phyloP scores from a whole-genome alignment of 2,329 filamentous ascomycete genomes.

The Arachnopeziza araneosa region DNA sequence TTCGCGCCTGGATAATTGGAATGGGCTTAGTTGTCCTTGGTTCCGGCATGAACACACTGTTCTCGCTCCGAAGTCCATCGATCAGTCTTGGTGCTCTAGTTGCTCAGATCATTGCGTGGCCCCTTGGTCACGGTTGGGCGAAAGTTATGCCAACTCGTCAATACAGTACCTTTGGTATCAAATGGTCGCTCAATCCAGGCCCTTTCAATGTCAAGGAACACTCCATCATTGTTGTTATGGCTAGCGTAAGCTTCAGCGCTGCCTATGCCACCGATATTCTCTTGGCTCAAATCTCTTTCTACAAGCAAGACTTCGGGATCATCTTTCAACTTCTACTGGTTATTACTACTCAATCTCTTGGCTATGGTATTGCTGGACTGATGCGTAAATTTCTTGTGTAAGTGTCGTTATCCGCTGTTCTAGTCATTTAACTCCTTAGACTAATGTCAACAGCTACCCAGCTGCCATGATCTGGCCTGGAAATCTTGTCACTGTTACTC shows the following conservation, averaged over 20 bases:
- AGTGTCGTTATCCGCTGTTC: constrained; percentile 31
- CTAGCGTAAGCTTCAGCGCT: constrained; percentile 32
- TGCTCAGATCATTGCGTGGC: constrained; percentile 26
- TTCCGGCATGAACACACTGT: constrained; percentile 25
- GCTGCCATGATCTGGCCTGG: constrained; percentile 63
- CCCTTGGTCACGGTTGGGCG: constrained; percentile 50
- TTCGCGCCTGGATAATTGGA: constrained; percentile 60
- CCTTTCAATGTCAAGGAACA: constrained; percentile 70
- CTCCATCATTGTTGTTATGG: constrained; percentile 59
- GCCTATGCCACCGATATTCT: constrained; percentile 68
- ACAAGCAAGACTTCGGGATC: constrained; percentile 62
- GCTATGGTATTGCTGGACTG: constrained; percentile 58
- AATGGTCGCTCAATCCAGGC: constrained; percentile 57
- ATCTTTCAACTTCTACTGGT: constrained; percentile 54
- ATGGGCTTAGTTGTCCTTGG: constrained; percentile 28
- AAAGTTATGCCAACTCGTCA: constrained; percentile 23
- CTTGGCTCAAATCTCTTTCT: constrained; percentile 64
- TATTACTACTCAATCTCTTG: constrained; percentile 57
- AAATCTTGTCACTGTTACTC: constrained; percentile 47
- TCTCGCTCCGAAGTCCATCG: constrained; percentile 25
- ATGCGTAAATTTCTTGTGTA: constrained; percentile 47
- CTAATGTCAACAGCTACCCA: constrained; percentile 31
- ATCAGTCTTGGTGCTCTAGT: constrained; percentile 37
- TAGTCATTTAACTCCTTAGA: neutral
- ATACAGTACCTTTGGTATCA: constrained; percentile 44